Base-by-base conservation (phyloP, 139 green algal species). In the Coccomyxa sp. region DNA sequence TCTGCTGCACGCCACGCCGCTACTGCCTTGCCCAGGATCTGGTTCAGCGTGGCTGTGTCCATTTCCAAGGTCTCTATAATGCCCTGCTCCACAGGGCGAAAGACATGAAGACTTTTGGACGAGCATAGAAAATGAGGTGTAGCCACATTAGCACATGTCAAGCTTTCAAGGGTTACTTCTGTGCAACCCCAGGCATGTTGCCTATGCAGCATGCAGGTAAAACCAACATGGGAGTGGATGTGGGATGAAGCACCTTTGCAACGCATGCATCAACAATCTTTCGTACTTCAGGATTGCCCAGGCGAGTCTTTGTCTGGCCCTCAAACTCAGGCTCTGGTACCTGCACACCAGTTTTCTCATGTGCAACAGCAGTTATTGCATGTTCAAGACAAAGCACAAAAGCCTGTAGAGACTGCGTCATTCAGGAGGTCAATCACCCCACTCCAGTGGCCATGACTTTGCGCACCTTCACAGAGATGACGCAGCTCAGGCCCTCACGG, bases 221-320 rank as follows among this genome's bases (percentile, higher is more conserved):
- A 51, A 7, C 3, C 7, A 51, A 51, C 38, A 51, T 7, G 38
- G 63, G 18, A 71, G 63, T 25, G 63, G 63, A 25, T 25, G 21
- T 31, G 23, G 27, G 76, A 32, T 59, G 16, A 16, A 18, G 32
- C 57, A 91, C 89, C 81, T 92, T 83, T 15, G 79, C 71, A 15
- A 96, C 90, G 38, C 89, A 90, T n/a, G 57, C 77, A 18, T 98
- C 94, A 58, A 98, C 93, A 16, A 96, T 89, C 67, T 87, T 91
- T 23, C 92, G 86, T 14, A 98, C 97, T 84, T 98, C 95, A 9
- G 95, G 93, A 85, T 99, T 99, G 86, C 96, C 95, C 76, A 99
- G 91, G 77, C 95, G 89, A 25, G 95, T 97, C 90, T 99, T 99
- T 60, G 97, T 99, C 91, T 99, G 97, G 10, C 97, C 97, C 88